These are phyloP conservation scores for Vitis hybrid DNA, from an alignment of 177 flowering plant species.

Conservation along the genomic window DNA sequence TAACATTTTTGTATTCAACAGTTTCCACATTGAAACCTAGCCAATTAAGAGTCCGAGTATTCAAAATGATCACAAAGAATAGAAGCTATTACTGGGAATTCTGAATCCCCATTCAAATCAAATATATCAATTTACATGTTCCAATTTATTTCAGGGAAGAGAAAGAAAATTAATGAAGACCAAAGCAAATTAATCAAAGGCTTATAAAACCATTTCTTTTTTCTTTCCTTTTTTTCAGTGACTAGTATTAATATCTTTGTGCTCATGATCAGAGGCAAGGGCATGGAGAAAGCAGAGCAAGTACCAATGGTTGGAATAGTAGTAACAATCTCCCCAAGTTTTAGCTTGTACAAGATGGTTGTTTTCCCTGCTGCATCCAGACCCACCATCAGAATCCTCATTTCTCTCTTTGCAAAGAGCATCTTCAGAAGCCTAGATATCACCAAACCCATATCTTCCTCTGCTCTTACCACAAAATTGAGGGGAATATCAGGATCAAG, in stretches of 20 bases:
- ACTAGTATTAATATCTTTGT: too few relatives aligned
- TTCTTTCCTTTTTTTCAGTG: too few relatives aligned
- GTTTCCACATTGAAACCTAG: slow-evolving; percentile 62
- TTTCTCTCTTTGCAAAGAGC: slow-evolving; percentile 50
- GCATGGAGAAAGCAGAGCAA: neutral
- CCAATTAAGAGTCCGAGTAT: neutral
- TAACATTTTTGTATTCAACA: slow-evolving; percentile 56
- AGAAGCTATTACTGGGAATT: too few relatives aligned
- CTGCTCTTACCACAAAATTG: slow-evolving; percentile 4
- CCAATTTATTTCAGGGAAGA: too few relatives aligned
- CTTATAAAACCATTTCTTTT: too few relatives aligned
- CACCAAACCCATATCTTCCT: slow-evolving; percentile 44
- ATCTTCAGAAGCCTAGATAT: slow-evolving; percentile 42
- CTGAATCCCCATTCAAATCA: too few relatives aligned
- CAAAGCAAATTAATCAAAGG: neutral
- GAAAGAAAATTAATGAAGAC: too few relatives aligned
- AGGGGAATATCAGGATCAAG: neutral
- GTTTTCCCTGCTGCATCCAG: slow-evolving; percentile 60
- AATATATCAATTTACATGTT: too few relatives aligned
- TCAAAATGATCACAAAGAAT: neutral
- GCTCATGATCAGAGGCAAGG: too few relatives aligned
- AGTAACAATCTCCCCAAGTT: slow-evolving; percentile 59
- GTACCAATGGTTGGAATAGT: slow-evolving; percentile 66
- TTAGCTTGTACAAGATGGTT: slow-evolving; percentile 57
- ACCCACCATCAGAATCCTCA: slow-evolving; percentile 71